Percentiles rank a stretch among this genome's conserved stretches.
phyloP scores from a whole-genome alignment of 2,329 filamentous ascomycete species.

The Clonostachys rhizophaga region DNA sequence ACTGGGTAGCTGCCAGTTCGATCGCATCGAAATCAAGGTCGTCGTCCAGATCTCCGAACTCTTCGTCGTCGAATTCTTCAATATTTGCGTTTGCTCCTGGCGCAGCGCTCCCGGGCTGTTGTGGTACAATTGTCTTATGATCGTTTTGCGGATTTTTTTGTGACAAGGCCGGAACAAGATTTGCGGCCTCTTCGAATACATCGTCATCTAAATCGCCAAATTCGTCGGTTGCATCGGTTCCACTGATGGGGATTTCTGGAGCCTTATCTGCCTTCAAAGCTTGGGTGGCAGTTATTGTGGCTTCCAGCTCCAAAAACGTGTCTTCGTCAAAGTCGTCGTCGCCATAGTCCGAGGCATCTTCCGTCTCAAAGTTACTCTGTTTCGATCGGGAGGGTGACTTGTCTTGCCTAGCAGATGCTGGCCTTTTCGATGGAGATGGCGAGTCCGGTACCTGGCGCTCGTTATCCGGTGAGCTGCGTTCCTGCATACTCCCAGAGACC shows the following conservation, averaged over 20 bases:
- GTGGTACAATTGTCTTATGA: background rate
- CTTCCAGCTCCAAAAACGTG: conserved; percentile 48
- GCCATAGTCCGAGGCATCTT: conserved; percentile 42
- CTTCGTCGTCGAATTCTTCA: conserved; percentile 12
- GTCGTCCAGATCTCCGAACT: conserved; percentile 42
- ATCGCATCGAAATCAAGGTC: conserved; percentile 76
- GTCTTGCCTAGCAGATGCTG: conserved; percentile 4
- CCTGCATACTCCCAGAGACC: conserved; percentile 50
- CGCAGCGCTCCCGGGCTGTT: background rate
- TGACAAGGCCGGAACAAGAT: background rate
- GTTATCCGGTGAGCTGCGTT: conserved; percentile 24
- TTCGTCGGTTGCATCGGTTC: conserved; percentile 26
- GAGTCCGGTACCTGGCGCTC: background rate
- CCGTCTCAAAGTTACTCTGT: conserved; percentile 2
- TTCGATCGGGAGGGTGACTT: conserved; percentile 2
- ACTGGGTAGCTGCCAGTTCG: conserved; percentile 70
- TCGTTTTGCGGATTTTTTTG: background rate
- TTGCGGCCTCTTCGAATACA: conserved; percentile 39
- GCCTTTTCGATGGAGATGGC: background rate
- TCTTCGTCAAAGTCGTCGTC: conserved; percentile 61
- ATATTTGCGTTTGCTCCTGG: background rate
- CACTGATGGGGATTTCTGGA: conserved; percentile 1
- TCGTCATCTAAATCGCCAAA: conserved; percentile 67
- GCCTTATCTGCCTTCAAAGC: background rate
- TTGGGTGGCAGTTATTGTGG: conserved; percentile 26